A percentile compares a stretch with the other conserved stretches of the same genome.
Evolutionary conservation across 2,329 filamentous ascomycete species (phyloP).

Genomic region (Thelonectria olida): DNA sequence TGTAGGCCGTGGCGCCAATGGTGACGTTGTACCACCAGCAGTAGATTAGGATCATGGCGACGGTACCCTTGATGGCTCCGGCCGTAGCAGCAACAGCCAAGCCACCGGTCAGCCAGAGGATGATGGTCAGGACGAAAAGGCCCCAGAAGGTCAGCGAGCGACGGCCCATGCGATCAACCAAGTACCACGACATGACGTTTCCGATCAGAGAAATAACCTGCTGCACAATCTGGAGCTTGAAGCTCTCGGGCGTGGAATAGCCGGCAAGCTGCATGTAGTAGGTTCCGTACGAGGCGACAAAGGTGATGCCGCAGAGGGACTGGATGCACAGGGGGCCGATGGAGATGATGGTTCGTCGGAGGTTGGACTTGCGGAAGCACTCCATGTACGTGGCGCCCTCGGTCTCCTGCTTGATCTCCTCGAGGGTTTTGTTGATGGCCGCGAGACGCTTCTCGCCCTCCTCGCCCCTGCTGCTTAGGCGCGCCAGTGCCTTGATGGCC

Average conservation of each 20-base stretch:
- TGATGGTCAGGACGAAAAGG: slow-evolving; percentile 16
- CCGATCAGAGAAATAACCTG: slow-evolving; percentile 30
- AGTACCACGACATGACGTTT: slow-evolving; percentile 31
- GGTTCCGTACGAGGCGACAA: slow-evolving; percentile 27
- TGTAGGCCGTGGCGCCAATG: slow-evolving; percentile 32
- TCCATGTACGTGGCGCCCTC: slow-evolving; percentile 27
- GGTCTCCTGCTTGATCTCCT: slow-evolving; percentile 26
- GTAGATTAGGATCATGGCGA: slow-evolving; percentile 26
- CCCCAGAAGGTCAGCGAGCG: slow-evolving; percentile 27
- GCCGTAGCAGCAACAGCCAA: slow-evolving; percentile 24
- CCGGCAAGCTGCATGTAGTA: slow-evolving; percentile 34
- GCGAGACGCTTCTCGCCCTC: slow-evolving; percentile 28
- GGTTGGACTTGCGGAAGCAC: slow-evolving; percentile 34
- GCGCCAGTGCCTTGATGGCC: slow-evolving; percentile 17
- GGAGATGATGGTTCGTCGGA: slow-evolving; percentile 33
- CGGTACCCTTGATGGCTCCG: slow-evolving; percentile 26
- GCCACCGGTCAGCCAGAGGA: slow-evolving; percentile 24
- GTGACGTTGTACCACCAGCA: slow-evolving; percentile 32
- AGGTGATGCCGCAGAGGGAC: slow-evolving; percentile 26
- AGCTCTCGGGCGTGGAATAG: slow-evolving; percentile 26
- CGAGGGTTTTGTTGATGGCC: slow-evolving; percentile 23
- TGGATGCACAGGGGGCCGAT: slow-evolving; percentile 30
- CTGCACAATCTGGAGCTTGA: slow-evolving; percentile 27
- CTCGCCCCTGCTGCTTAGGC: slow-evolving; percentile 18
- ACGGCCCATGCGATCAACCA: slow-evolving; percentile 29